Evolutionary conservation across 2,329 filamentous ascomycete species (phyloP), one percentile per base, ranked within the genome.

Genomic region (Calonectria hawksworthii): DNA sequence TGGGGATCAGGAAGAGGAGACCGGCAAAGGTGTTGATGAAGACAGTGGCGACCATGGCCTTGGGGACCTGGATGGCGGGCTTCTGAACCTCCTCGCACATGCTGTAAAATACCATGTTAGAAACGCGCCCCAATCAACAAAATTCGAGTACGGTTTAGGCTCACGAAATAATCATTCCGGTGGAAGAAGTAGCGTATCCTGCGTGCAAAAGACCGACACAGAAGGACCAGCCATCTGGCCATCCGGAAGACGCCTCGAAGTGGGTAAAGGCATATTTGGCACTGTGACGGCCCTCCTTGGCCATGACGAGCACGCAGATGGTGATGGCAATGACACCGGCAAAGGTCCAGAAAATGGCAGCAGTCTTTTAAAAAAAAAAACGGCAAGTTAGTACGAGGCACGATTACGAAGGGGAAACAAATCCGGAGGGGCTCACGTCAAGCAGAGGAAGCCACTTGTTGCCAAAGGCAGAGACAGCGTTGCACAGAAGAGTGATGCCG

Each of bases 121-220:
- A n/a, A 30, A 67, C 78, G 74, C 61, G 66, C 18, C 72, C 4
- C 50, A 74, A 54, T 21, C 7, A 4, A 38, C 18, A 13, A 13
- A 21, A 13, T 13, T n/a, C 4, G 23, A 36, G 10, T 38, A 2
- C 3, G 4, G 30, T 26, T 28, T 8, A n/a, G 2, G 88, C 91
- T 88, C 86, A 93, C 92, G 92, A 94, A 82, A 95, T 93, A 74
- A 95, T 93, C 94, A 95, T 95, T 85, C 94, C 94, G 0, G 93
- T 95, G 21, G 93, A 94, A 5, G 93, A 95, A 18, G 93, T 94
- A 59, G 92, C 93, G 81, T 95, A 95, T 75, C 92, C 93, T 65
- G 92, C 93, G 80, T 94, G 93, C 26, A 95, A 87, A 34, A 95
- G 88, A 82, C 93, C 93, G 74, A 95, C 92, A 82, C 90, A 92